Percentiles rank a stretch among this genome's conserved stretches.
Conservation (phyloP, 768 basidiomycete genomes). For the Leccinum arenicola region DNA sequence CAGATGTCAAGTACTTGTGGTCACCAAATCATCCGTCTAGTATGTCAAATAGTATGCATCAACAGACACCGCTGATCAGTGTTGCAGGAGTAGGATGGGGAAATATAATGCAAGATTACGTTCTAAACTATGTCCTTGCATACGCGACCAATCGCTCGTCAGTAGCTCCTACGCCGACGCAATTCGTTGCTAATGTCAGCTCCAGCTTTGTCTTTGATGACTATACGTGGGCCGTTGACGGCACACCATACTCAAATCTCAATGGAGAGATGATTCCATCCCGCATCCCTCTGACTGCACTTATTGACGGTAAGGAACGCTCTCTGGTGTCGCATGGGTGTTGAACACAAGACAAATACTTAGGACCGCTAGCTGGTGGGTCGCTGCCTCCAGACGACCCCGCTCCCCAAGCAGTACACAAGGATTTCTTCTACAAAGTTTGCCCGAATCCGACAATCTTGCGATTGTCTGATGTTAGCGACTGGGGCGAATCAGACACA, state of each 20-base stretch:
- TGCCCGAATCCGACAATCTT: conserved; percentile 37
- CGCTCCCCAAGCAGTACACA: conserved; percentile 33
- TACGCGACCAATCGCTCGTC: conserved; percentile 34
- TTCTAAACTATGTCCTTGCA: conserved; percentile 33
- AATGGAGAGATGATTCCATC: conserved; percentile 37
- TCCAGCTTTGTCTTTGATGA: conserved; percentile 41
- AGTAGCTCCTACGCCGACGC: conserved; percentile 5
- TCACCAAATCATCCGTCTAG: conserved; percentile 42
- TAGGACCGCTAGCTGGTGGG: conserved; percentile 40
- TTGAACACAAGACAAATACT: neutral
- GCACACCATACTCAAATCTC: conserved; percentile 33
- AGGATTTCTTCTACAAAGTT: conserved; percentile 35
- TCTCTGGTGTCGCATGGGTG: neutral
- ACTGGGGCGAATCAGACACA: conserved; percentile 19
- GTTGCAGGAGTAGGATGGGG: conserved; percentile 35
- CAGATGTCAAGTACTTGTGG: conserved; percentile 40
- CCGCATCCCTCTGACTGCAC: conserved; percentile 36
- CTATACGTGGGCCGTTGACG: conserved; percentile 38
- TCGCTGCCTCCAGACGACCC: conserved; percentile 26
- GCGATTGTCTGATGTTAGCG: conserved; percentile 24
- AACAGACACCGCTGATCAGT: conserved; percentile 1
- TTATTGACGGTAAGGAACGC: conserved; percentile 30
- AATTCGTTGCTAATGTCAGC: neutral
- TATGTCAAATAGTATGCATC: neutral
- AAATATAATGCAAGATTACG: conserved; percentile 38